phyloP scores from a whole-genome alignment of 345 rosid genomes.

The Salix arbutifolia region DNA sequence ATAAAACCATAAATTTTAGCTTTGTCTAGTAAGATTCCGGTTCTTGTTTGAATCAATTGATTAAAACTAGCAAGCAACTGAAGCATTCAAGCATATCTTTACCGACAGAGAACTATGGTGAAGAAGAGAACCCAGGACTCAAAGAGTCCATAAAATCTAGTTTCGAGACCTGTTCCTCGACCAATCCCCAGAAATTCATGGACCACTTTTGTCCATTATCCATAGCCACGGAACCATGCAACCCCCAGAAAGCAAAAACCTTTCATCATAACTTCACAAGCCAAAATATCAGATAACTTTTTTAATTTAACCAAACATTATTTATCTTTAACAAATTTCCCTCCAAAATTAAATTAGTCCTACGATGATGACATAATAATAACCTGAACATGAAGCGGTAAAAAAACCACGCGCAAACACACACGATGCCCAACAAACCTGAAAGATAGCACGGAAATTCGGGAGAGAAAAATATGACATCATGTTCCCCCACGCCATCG shows the following conservation, averaged over 20 bases:
- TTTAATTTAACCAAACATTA: neutral
- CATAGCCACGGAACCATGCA: neutral
- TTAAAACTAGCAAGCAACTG: neutral
- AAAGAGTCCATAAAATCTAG: neutral
- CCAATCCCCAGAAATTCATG: neutral
- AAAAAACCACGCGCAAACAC: too few relatives aligned
- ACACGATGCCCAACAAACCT: neutral
- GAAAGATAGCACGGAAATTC: slow-evolving; percentile 5
- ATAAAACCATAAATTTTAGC: neutral
- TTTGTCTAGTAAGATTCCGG: neutral
- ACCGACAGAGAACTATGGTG: neutral
- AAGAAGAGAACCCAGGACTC: neutral
- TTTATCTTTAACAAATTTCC: neutral
- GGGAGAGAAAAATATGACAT: slow-evolving; percentile 5
- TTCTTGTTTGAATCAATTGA: neutral
- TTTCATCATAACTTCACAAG: neutral
- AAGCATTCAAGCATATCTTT: neutral
- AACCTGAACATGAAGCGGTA: neutral
- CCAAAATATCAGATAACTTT: neutral
- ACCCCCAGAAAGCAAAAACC: too few relatives aligned
- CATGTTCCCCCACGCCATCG: slow-evolving; percentile 17
- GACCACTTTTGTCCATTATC: neutral
- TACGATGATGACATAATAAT: neutral
- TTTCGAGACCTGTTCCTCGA: neutral
- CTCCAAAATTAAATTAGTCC: neutral